phyloP scores from a whole-genome alignment of 2,329 filamentous ascomycete species.

The Xylaria multiplex region DNA sequence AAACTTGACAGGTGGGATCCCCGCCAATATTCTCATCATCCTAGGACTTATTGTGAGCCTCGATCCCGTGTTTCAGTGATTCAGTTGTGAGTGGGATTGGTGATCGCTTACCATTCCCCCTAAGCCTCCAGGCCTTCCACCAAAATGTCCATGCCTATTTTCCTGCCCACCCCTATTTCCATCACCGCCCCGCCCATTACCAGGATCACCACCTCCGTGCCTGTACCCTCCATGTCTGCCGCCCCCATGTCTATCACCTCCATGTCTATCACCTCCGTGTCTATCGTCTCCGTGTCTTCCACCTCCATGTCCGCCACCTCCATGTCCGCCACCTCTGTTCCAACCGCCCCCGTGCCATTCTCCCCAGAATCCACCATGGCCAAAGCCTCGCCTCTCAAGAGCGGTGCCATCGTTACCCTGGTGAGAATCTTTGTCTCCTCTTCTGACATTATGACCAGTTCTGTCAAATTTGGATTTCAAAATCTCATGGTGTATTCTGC shows the following conservation, averaged over 20 bases:
- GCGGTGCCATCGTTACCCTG: not conserved
- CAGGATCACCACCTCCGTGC: not conserved
- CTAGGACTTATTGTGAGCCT: slow-evolving; percentile 18
- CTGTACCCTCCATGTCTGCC: not conserved
- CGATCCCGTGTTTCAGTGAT: not conserved
- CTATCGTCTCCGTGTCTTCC: not conserved
- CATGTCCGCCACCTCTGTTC: not conserved
- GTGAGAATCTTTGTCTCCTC: not conserved
- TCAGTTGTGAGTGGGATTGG: not conserved
- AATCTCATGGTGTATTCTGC: not conserved
- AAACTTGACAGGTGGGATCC: not conserved
- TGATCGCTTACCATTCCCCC: slow-evolving; percentile 24
- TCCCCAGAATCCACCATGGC: slow-evolving; percentile 15
- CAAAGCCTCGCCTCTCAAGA: slow-evolving; percentile 22
- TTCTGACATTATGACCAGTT: not conserved
- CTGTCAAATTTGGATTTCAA: not conserved
- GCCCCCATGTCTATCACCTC: not conserved
- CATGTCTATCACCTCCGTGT: not conserved
- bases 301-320: not conserved
- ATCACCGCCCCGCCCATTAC: too few relatives aligned
- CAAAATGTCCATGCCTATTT: not conserved
- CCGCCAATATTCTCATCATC: not conserved
- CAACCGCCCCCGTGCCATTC: slow-evolving; percentile 6
- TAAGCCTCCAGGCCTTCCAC: slow-evolving; percentile 11
- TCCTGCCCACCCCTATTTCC: not conserved